phyloP scores from a whole-genome alignment of 164 flowering plant species.

The Echeveria elegans region DNA sequence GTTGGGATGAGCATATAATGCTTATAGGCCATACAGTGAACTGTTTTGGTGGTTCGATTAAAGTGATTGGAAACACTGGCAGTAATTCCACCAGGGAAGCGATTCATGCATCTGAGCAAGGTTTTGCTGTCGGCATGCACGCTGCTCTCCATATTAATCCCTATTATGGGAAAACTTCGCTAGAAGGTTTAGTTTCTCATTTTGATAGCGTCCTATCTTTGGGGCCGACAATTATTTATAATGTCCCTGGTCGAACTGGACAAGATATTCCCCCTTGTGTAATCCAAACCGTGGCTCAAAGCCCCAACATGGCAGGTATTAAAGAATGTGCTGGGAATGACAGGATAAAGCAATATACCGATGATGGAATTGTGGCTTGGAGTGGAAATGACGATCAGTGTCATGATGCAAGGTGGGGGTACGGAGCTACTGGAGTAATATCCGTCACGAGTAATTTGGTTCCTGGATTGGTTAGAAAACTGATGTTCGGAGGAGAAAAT shows the following conservation, averaged over 20 bases:
- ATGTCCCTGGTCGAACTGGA: conserved; percentile 78
- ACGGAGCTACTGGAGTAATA: conserved; percentile 72
- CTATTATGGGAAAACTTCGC: conserved; percentile 85
- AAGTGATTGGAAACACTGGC: conserved; percentile 92
- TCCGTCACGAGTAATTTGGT: conserved; percentile 74
- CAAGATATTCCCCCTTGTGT: conserved; percentile 80
- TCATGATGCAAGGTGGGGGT: conserved; percentile 79
- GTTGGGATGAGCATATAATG: conserved; percentile 97
- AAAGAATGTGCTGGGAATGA: conserved; percentile 82
- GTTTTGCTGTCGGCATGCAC: conserved; percentile 94
- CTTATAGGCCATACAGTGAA: conserved; percentile 90
- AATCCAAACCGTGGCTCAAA: conserved; percentile 36
- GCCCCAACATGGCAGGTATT: conserved; percentile 64
- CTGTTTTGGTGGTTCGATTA: conserved; percentile 73
- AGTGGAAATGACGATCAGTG: conserved; percentile 85
- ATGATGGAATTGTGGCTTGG: conserved; percentile 58
- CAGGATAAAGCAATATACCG: conserved; percentile 50
- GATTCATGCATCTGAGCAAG: conserved; percentile 86
- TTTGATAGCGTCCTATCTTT: conserved; percentile 61
- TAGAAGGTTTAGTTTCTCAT: conserved; percentile 65
- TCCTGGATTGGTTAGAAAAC: conserved; percentile 60
- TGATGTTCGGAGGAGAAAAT: conserved; percentile 61
- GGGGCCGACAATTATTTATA: conserved; percentile 85
- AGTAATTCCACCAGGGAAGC: conserved; percentile 94
- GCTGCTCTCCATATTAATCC: conserved; percentile 94